A percentile compares a stretch with the other conserved stretches of the same genome.
phyloP scores from a whole-genome alignment of 352 stramenopile species.

The Phytophthora brassicae region DNA sequence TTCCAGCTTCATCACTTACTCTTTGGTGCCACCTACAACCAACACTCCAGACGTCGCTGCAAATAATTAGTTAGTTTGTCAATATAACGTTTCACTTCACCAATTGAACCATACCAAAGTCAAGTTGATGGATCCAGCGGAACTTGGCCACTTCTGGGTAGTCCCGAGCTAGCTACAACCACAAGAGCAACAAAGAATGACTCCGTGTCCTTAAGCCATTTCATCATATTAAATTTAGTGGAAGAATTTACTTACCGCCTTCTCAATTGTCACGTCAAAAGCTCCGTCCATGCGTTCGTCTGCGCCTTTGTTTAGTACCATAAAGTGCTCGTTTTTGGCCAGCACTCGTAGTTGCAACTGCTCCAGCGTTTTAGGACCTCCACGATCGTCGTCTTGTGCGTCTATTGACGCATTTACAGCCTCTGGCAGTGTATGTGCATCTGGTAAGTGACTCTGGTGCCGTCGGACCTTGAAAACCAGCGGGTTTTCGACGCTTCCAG shows the following conservation, averaged over 20 bases:
- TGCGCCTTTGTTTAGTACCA: conserved; percentile 80
- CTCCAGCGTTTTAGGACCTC: conserved; percentile 54
- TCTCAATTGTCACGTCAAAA: conserved; percentile 90
- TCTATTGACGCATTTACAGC: not conserved
- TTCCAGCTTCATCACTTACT: conserved; percentile 39
- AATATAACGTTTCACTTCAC: not conserved
- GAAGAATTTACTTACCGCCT: conserved; percentile 50
- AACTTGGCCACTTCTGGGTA: conserved; percentile 81
- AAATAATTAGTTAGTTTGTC: not conserved
- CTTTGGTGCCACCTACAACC: conserved; percentile 70
- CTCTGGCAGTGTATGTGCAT: conserved; percentile 7
- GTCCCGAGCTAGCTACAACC: conserved; percentile 57
- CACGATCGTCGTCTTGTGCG: conserved; percentile 33
- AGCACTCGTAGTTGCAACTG: conserved; percentile 61
- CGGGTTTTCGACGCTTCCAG: conserved; percentile 7
- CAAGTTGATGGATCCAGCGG: conserved; percentile 89
- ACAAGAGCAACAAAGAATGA: conserved; percentile 4
- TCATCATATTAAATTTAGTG: not conserved
- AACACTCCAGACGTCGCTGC: conserved; percentile 86
- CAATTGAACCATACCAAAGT: conserved; percentile 60
- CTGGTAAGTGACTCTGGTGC: conserved; percentile 53
- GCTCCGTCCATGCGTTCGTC: conserved; percentile 86
- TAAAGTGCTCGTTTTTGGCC: conserved; percentile 47
- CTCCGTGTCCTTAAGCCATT: not conserved
- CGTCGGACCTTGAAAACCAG: conserved; percentile 35